Evolutionary conservation across 805 yeast genomes (phyloP).

Genomic region (Lachancea kluyveri): DNA sequence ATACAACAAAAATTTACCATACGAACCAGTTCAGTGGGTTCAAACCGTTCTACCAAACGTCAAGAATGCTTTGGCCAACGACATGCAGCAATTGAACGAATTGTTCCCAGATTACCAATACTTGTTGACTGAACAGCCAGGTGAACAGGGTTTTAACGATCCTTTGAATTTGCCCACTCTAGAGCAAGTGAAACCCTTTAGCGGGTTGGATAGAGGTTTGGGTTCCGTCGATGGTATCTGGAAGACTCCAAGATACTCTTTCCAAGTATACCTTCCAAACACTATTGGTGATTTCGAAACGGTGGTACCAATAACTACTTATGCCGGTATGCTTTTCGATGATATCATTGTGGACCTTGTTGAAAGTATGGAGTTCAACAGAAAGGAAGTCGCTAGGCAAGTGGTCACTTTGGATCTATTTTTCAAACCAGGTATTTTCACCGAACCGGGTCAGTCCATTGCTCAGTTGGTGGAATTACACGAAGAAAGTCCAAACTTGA

Average conservation of each 20-base stretch:
- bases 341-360: conserved; percentile 73
- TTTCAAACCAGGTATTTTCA: conserved; percentile 59
- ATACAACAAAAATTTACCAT: conserved; percentile 36
- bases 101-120: conserved; percentile 35
- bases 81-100: conserved; percentile 36
- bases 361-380: conserved; percentile 79
- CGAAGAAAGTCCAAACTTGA: conserved; percentile 35
- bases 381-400: conserved; percentile 80
- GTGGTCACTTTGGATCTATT: conserved; percentile 66
- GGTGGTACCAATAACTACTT: conserved; percentile 46
- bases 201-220: conserved; percentile 31
- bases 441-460: conserved; percentile 69
- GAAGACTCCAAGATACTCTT: conserved; percentile 53
- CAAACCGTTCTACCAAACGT: conserved; percentile 49
- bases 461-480: conserved; percentile 52
- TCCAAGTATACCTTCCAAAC: conserved; percentile 53
- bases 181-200: conserved; percentile 29
- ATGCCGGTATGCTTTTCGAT: conserved; percentile 57
- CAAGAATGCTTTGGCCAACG: conserved; percentile 31
- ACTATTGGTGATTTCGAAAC: conserved; percentile 56
- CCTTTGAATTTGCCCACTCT: conserved; percentile 32
- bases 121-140: conserved; percentile 31
- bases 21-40: conserved; percentile 43
- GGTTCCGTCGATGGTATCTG: conserved; percentile 63
- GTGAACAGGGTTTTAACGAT: conserved; percentile 28